These are phyloP conservation scores for Microdochium trichocladiopsis DNA, from an alignment of 2,329 filamentous ascomycete species.

Conservation along the genomic window DNA sequence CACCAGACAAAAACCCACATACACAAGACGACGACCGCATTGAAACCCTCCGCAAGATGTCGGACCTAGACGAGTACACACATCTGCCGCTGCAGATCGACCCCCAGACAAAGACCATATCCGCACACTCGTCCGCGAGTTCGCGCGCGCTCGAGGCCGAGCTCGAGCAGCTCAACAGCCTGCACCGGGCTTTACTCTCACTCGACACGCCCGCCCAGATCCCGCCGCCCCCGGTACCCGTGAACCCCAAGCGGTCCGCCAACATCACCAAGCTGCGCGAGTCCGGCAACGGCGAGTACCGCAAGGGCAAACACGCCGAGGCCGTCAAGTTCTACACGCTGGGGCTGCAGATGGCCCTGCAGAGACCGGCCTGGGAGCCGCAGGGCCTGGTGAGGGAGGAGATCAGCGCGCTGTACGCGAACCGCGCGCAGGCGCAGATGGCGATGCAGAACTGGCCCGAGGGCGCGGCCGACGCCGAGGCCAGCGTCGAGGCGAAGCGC, in stretches of 20 bases:
- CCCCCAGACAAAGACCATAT: slow-evolving; percentile 71
- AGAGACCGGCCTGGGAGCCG: slow-evolving; percentile 82
- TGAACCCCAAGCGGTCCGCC: slow-evolving; percentile 86
- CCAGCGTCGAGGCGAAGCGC: slow-evolving; percentile 80
- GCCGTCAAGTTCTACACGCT: slow-evolving; percentile 76
- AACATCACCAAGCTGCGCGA: slow-evolving; percentile 89
- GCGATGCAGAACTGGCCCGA: slow-evolving; percentile 74
- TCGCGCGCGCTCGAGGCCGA: slow-evolving; percentile 51
- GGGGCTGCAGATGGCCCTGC: slow-evolving; percentile 84
- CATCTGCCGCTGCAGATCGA: slow-evolving; percentile 78
- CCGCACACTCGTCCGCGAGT: slow-evolving; percentile 30
- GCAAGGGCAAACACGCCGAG: slow-evolving; percentile 67
- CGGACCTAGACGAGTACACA: slow-evolving; percentile 52
- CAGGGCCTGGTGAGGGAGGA: slow-evolving; percentile 79
- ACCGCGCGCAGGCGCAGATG: slow-evolving; percentile 89
- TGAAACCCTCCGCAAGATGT: too few relatives aligned
- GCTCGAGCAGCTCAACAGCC: slow-evolving; percentile 66
- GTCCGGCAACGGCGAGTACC: slow-evolving; percentile 73
- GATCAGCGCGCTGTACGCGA: slow-evolving; percentile 69
- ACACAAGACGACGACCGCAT: not conserved
- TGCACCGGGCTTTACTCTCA: slow-evolving; percentile 67
- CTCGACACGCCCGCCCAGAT: slow-evolving; percentile 56
- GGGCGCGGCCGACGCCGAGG: slow-evolving; percentile 79
- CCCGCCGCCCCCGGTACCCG: slow-evolving; percentile 80
- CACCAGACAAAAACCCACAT: not conserved